Conservation (phyloP, 352 stramenopile species). For the Phytopythium mirpurense region DNA sequence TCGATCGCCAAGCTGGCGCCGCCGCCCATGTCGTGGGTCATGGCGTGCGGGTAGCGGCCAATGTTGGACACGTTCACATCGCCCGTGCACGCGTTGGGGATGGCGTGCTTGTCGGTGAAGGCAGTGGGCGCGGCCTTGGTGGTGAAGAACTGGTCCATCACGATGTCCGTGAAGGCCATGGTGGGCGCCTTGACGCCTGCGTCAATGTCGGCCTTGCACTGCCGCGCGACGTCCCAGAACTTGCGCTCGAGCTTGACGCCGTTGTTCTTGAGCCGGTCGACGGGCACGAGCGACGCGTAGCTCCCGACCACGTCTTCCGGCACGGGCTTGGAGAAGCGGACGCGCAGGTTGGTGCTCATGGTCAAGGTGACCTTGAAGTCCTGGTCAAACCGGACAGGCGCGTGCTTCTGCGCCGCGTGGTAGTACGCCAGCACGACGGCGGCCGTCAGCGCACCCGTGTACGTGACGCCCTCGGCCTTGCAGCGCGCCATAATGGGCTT, state of each 20-base stretch:
- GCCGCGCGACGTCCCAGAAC: conserved; percentile 47
- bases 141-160: conserved; percentile 24
- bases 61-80: conserved; percentile 33
- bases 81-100: conserved; percentile 17
- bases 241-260: conserved; percentile 12
- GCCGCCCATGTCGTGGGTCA: conserved; percentile 9
- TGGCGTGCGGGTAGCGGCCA: conserved; percentile 19
- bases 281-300: conserved; percentile 17
- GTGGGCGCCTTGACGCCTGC: conserved; percentile 10
- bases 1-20: conserved; percentile 25
- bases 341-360: conserved; percentile 21
- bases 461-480: conserved; percentile 24
- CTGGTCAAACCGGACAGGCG: conserved; percentile 11
- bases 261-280: conserved; percentile 21
- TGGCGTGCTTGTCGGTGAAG: conserved; percentile 16
- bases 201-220: conserved; percentile 18
- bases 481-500: conserved; percentile 20
- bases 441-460: conserved; percentile 24
- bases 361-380: conserved; percentile 17
- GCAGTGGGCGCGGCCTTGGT: conserved; percentile 9
- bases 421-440: conserved; percentile 22
- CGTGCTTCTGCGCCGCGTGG: conserved; percentile 7
- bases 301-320: conserved; percentile 20
- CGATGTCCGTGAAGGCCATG: conserved; percentile 17
- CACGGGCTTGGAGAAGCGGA: conserved; percentile 12